Conservation (phyloP, 306 rosid species). For the Cucurbita ficifolia region DNA sequence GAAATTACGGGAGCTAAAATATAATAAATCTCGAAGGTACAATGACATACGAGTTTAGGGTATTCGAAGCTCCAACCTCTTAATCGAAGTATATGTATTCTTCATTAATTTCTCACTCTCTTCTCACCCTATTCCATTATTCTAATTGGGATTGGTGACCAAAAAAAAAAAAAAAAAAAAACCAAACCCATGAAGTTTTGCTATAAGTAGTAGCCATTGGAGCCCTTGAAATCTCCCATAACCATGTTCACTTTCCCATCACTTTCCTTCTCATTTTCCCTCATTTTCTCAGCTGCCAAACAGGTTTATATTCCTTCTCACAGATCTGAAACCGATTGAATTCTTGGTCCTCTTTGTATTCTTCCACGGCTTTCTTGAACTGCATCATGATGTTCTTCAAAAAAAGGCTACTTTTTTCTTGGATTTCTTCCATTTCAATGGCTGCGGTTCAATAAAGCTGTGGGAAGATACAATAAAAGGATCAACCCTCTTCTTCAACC, state of each 20-base stretch:
- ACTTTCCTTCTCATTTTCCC: constrained; percentile 7
- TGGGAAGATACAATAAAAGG: constrained; percentile 61
- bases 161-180: not conserved
- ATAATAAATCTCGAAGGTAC: no score
- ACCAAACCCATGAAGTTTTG: constrained; percentile 18
- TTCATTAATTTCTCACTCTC: not conserved
- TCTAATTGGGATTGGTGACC: constrained; percentile 3
- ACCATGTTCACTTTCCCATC: not conserved
- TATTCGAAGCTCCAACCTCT: no score
- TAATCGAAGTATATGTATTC: not conserved
- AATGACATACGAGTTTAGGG: no score
- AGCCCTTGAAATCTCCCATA: not conserved
- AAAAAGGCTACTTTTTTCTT: not conserved
- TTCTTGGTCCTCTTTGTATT: constrained; percentile 47
- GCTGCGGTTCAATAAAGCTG: constrained; percentile 86
- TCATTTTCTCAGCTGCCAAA: not conserved
- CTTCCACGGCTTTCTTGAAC: constrained; percentile 95
- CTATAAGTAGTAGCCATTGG: constrained; percentile 20
- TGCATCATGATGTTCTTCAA: constrained; percentile 20
- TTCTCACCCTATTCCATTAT: not conserved
- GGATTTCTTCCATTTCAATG: not conserved
- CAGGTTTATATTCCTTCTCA: not conserved
- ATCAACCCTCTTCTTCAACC: constrained; percentile 16
- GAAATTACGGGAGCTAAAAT: no score
- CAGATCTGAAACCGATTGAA: no score